Percentiles rank a stretch among this genome's conserved stretches.
Evolutionary conservation across 2,329 filamentous ascomycete species (phyloP).

Genomic region (Sporothrix brasiliensis): DNA sequence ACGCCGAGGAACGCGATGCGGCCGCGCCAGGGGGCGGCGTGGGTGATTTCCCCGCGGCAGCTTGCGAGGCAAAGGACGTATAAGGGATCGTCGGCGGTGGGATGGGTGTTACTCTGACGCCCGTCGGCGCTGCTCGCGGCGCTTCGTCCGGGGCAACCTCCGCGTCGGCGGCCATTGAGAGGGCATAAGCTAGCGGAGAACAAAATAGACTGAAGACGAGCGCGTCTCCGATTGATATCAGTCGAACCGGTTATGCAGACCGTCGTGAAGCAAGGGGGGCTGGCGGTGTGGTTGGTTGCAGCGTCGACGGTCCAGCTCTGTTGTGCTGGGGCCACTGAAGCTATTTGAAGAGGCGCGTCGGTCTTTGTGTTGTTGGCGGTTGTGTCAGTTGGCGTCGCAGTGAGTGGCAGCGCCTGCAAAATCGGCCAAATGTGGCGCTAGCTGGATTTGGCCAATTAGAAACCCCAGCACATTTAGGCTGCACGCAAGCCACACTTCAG

Average conservation of each 20-base stretch:
- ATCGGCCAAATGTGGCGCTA: constrained; percentile 30
- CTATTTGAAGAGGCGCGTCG: constrained; percentile 28
- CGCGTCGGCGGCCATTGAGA: constrained; percentile 28
- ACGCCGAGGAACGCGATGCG: not conserved
- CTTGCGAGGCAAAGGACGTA: not conserved
- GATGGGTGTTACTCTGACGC: constrained; percentile 35
- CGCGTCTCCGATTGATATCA: not conserved
- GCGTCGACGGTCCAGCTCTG: not conserved
- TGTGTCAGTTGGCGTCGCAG: constrained; percentile 20
- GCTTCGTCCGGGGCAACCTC: constrained; percentile 17
- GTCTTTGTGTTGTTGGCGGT: not conserved
- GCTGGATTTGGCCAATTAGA: constrained; percentile 23
- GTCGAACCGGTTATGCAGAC: not conserved
- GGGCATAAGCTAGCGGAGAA: not conserved
- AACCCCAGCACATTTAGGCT: not conserved
- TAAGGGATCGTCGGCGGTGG: constrained; percentile 35
- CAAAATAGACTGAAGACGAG: not conserved
- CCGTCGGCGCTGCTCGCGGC: constrained; percentile 20
- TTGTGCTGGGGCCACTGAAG: not conserved
- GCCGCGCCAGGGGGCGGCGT: constrained; percentile 39
- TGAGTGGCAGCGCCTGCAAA: not conserved
- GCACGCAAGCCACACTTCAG: constrained; percentile 35
- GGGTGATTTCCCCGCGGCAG: constrained; percentile 34
- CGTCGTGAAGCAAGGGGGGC: not conserved
- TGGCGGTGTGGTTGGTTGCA: not conserved